Evolutionary conservation across 495 filamentous ascomycete species (phyloP), one percentile per base, ranked within the genome.

Genomic region (Penicillium paradoxum): DNA sequence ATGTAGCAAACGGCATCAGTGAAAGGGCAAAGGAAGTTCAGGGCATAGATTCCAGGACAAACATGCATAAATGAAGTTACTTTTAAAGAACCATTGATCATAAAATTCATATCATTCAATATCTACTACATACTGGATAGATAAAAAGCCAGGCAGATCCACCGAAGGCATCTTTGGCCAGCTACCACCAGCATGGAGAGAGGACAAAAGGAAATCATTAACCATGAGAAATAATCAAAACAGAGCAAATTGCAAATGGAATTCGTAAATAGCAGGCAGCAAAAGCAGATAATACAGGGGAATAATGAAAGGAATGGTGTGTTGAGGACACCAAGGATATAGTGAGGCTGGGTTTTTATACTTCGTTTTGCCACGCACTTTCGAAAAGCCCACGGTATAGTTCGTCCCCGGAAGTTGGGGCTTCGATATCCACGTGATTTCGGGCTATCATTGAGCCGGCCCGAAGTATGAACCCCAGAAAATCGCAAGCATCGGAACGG

Each of bases 231-330:
- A 36, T 41, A 25, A n/a, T n/a, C n/a, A n/a, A n/a, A 45, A 25
- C 25, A 56, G 49, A 36, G 18, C 37, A 50, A 49, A 49, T 36
- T 55, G 50, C 49, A 57, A 54, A 64, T 43, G 56, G 52, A 52
- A 65, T 64, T 59, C 55, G 54, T 56, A 65, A 63, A 55, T 44
- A 56, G 34, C 42, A 49, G 50, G 54, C 33, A 56, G 11, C 36
- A 39, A 6, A 27, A 43, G 32, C 57, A 46, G 45, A 58, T 63
- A 65, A 70, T 73, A 75, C 69, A 75, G 69, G 67, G 72, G 63
- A 72, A 73, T 71, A 51, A 34, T 33, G 36, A 60, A 62, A 62
- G 52, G 40, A 54, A 45, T 36, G 54, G 58, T 43, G 56, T 18
- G 61, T 33, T 8, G 11, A 8, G 10, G 29, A 8, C 6, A 2